Base-by-base conservation (phyloP, 2,329 filamentous ascomycete genomes). In the Zelopaecilomyces penicillatus region DNA sequence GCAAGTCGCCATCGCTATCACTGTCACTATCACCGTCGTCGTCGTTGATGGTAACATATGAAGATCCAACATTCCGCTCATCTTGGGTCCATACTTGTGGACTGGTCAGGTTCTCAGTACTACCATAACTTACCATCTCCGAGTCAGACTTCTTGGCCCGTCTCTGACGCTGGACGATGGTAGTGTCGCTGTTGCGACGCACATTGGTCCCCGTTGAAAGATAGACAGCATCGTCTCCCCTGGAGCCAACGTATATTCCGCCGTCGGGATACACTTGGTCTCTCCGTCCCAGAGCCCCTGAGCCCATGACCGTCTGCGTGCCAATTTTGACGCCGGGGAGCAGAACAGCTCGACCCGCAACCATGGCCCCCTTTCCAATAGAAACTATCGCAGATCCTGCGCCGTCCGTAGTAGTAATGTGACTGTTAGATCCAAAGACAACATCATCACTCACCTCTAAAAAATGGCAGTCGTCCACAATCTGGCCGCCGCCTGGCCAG, bases 381-480 rank as follows among this genome's bases (percentile, higher is more conserved):
- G 58, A 64, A 38, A 80, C 63, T 6, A 53, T 60, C 10, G 73
- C 71, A 8, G 70, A 72, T 1, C 75, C 70, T 19, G 55, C 59
- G 3, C 67, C 71, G 53, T 80, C 75, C 0, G 73, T 72, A 1
- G 73, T 78, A 30, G 78, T 57, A 0, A 80, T 52, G 45, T 75
- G 68, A 4, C 74, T 70, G 2, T 74, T 67, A 10, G 74, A 78
- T 0, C 76, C 75, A 49, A 80, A 79, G 7, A 79, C 74, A n/a
- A 79, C 75, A 55, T 79, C 71, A 44, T 78, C 69, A 6, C 76
- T 75, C 47, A 79, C 64, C 26, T 78, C 68, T 7, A 79, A 53
- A 1, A 78, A 60, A 48, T 77, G 71, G 49, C 76, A 78, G 50
- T 78, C 72, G 10, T 71, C 67, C 32, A 78, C 69, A 2, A 59